Evolutionary conservation across 1,284 basidiomycete species (phyloP).

Genomic region (Volvariella volvacea): DNA sequence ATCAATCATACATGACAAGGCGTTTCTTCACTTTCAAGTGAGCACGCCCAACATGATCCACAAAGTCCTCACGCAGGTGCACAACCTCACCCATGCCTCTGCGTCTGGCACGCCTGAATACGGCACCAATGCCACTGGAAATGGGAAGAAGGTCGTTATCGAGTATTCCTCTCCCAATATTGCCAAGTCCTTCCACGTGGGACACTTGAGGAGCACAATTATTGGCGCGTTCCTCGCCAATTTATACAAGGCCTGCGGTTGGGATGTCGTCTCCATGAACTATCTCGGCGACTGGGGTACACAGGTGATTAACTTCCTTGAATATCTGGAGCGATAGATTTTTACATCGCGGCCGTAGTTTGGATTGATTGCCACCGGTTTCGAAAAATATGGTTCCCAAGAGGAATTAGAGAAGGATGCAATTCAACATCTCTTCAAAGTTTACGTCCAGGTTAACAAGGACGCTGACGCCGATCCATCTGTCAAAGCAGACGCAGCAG

Average conservation of each 20-base stretch:
- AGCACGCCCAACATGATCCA: slow-evolving; percentile 69
- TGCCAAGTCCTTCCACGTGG: slow-evolving; percentile 98
- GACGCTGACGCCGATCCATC: slow-evolving; percentile 69
- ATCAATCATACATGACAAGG: slow-evolving; percentile 61
- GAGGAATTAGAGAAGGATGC: slow-evolving; percentile 82
- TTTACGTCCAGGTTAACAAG: slow-evolving; percentile 93
- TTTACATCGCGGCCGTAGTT: slow-evolving; percentile 35
- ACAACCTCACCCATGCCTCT: slow-evolving; percentile 61
- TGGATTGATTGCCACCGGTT: slow-evolving; percentile 89
- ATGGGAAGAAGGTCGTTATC: slow-evolving; percentile 75
- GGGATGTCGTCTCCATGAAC: slow-evolving; percentile 89
- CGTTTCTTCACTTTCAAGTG: slow-evolving; percentile 81
- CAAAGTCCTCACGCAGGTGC: slow-evolving; percentile 78
- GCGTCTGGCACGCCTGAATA: slow-evolving; percentile 55
- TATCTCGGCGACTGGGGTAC: slow-evolving; percentile 96
- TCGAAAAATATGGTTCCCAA: slow-evolving; percentile 86
- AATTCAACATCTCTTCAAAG: slow-evolving; percentile 91
- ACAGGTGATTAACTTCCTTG: slow-evolving; percentile 46
- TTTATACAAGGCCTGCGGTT: slow-evolving; percentile 89
- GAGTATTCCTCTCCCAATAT: slow-evolving; percentile 98
- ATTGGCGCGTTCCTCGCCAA: slow-evolving; percentile 94
- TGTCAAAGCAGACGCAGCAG: slow-evolving; percentile 81
- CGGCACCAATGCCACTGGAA: slow-evolving; percentile 69
- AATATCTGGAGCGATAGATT: neutral
- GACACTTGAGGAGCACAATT: slow-evolving; percentile 94